These are phyloP conservation scores for Albophoma yamanashiensis DNA, from an alignment of 2,329 filamentous ascomycete species.

Conservation along the genomic window DNA sequence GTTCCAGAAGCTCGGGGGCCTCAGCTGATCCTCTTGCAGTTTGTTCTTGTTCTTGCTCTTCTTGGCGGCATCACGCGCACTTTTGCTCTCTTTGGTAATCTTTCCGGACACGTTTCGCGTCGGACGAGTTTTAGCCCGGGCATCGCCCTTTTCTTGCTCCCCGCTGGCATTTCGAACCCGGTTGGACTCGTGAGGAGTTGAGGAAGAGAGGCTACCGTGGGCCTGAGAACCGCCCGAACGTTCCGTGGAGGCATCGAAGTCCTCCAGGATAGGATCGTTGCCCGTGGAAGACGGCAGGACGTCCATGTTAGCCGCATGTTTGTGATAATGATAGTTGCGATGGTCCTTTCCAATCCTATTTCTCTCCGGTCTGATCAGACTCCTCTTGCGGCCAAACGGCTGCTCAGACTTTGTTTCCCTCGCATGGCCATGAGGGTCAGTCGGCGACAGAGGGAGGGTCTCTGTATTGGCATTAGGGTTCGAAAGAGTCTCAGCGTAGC, in stretches of 20 bases:
- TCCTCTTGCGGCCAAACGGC: conserved; percentile 61
- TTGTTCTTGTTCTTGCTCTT: conserved; percentile 30
- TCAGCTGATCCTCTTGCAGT: conserved; percentile 50
- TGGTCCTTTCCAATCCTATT: conserved; percentile 77
- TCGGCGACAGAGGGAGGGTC: conserved; percentile 41
- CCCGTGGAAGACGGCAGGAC: conserved; percentile 86
- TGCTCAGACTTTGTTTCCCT: conserved; percentile 17
- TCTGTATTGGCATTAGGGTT: conserved; percentile 47
- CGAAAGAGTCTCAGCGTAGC: conserved; percentile 46
- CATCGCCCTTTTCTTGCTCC: conserved; percentile 20
- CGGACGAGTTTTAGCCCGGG: conserved; percentile 19
- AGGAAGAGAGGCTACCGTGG: conserved; percentile 35
- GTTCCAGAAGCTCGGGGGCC: conserved; percentile 84
- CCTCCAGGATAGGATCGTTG: conserved; percentile 78
- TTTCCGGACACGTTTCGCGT: conserved; percentile 45
- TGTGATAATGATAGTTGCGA: conserved; percentile 90
- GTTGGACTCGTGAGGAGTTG: conserved; percentile 24
- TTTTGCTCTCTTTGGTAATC: conserved; percentile 45
- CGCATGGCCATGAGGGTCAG: conserved; percentile 20
- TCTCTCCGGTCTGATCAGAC: conserved; percentile 80
- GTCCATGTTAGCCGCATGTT: conserved; percentile 89
- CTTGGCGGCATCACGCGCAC: conserved; percentile 26
- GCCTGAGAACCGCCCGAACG: conserved; percentile 33
- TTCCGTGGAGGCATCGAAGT: conserved; percentile 55
- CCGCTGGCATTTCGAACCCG: conserved; percentile 22